A percentile compares a stretch with the other conserved stretches of the same genome.
Evolutionary conservation across 352 stramenopile species (phyloP).

Genomic region (Pythium scleroteichum): DNA sequence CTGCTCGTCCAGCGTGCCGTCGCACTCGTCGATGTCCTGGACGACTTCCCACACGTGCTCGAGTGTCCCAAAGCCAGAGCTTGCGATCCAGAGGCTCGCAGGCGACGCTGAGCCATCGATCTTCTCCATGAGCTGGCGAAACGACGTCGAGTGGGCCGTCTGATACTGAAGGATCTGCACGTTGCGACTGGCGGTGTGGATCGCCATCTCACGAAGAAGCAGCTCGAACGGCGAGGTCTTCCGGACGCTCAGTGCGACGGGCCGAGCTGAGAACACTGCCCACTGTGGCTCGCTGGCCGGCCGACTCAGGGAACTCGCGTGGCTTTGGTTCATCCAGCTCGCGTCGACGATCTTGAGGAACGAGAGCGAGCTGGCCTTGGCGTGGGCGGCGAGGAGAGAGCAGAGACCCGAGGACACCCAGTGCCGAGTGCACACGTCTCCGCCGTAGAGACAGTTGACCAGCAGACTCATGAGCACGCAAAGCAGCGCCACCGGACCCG

Average conservation of each 20-base stretch:
- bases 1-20: slow-evolving; percentile 41
- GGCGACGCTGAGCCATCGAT: not conserved
- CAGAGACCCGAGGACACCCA: slow-evolving; percentile 32
- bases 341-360: slow-evolving; percentile 41
- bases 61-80: slow-evolving; percentile 31
- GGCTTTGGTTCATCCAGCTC: slow-evolving; percentile 35
- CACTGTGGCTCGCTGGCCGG: slow-evolving; percentile 2
- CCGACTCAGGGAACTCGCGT: slow-evolving; percentile 10
- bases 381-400: slow-evolving; percentile 28
- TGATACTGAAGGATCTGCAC: slow-evolving; percentile 26
- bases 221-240: slow-evolving; percentile 37
- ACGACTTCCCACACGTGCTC: slow-evolving; percentile 35
- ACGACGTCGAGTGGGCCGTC: slow-evolving; percentile 30
- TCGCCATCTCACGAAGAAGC: slow-evolving; percentile 33
- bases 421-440: slow-evolving; percentile 36
- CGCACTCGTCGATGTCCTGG: slow-evolving; percentile 37
- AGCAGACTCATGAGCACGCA: slow-evolving; percentile 27
- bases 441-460: slow-evolving; percentile 43
- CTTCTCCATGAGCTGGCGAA: slow-evolving; percentile 25
- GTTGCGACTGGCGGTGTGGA: slow-evolving; percentile 17
- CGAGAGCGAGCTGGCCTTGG: slow-evolving; percentile 33
- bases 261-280: slow-evolving; percentile 7
- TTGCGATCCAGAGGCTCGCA: slow-evolving; percentile 28
- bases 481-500: slow-evolving; percentile 12
- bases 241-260: not conserved